A percentile compares a stretch with the other conserved stretches of the same genome.
These are phyloP conservation scores for Lepidopterella palustris DNA, from an alignment of 495 filamentous ascomycete species.

Conservation along the genomic window DNA sequence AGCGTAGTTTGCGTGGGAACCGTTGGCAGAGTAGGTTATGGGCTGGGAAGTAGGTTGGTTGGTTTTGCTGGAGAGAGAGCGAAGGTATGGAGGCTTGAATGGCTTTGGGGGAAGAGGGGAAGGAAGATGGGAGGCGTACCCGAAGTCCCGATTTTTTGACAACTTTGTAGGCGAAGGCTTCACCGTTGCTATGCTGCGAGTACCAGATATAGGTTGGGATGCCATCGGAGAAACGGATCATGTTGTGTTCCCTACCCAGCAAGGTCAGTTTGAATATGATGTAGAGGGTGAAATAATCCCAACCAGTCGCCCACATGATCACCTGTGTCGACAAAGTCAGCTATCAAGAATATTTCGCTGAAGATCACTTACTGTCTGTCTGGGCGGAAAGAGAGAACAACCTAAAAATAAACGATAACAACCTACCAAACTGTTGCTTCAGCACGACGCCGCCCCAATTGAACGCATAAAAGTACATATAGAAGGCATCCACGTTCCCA, in stretches of 20 bases:
- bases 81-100: not conserved
- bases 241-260: constrained; percentile 52
- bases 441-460: constrained; percentile 38
- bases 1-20: constrained; percentile 30
- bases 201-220: constrained; percentile 55
- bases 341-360: constrained; percentile 33
- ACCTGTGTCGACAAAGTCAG: constrained; percentile 35
- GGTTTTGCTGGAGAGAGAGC: no score
- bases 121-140: not conserved
- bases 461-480: constrained; percentile 62
- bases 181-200: constrained; percentile 55
- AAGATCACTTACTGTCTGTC: not conserved
- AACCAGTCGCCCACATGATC: constrained; percentile 59
- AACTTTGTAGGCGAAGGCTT: constrained; percentile 56
- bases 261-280: not conserved
- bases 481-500: constrained; percentile 54
- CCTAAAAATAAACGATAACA: no score
- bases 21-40: constrained; percentile 23
- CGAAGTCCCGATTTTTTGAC: constrained; percentile 39
- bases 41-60: not conserved
- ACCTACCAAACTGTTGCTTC: not conserved
- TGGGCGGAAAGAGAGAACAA: no score
- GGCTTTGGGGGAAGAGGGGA: not conserved
- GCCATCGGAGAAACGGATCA: constrained; percentile 59
- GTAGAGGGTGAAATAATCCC: constrained; percentile 23